Conservation (phyloP, 495 filamentous ascomycete genomes). For the Hyaloscypha bicolor region DNA sequence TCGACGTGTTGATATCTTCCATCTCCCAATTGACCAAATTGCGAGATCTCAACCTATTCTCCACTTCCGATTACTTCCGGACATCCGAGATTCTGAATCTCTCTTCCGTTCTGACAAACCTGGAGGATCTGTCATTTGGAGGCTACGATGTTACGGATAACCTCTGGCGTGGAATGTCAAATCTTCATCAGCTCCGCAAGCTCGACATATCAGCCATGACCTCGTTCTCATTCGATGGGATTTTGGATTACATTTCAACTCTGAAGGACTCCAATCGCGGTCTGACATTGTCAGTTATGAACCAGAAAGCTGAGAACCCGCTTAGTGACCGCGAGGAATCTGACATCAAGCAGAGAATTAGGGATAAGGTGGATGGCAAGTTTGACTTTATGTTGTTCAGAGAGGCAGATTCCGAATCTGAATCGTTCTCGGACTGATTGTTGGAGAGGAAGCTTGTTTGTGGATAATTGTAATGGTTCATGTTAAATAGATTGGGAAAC, state of each 20-base stretch:
- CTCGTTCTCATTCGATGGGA: conserved; percentile 45
- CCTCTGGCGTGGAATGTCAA: conserved; percentile 46
- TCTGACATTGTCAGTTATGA: conserved; percentile 44
- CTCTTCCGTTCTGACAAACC: conserved; percentile 39
- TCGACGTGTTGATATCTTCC: conserved; percentile 50
- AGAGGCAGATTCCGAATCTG: conserved; percentile 38
- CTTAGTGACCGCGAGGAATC: conserved; percentile 40
- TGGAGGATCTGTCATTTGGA: conserved; percentile 35
- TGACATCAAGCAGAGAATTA: conserved; percentile 41
- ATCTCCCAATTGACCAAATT: conserved; percentile 49
- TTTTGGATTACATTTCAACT: conserved; percentile 48
- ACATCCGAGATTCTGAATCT: conserved; percentile 54
- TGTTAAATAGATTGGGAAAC: neutral
- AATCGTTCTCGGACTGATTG: conserved; percentile 36
- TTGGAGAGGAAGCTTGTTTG: neutral
- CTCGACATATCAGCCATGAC: conserved; percentile 52
- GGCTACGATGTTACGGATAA: conserved; percentile 57
- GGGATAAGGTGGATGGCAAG: conserved; percentile 40
- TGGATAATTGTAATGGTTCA: neutral
- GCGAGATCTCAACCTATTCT: conserved; percentile 51
- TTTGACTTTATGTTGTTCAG: conserved; percentile 46
- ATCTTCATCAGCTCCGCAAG: conserved; percentile 42
- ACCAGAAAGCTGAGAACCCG: conserved; percentile 36
- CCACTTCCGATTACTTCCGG: conserved; percentile 56
- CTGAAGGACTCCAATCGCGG: conserved; percentile 37